Evolutionary conservation across 306 rosid species (phyloP).

Genomic region (Cucurbita pepo): DNA sequence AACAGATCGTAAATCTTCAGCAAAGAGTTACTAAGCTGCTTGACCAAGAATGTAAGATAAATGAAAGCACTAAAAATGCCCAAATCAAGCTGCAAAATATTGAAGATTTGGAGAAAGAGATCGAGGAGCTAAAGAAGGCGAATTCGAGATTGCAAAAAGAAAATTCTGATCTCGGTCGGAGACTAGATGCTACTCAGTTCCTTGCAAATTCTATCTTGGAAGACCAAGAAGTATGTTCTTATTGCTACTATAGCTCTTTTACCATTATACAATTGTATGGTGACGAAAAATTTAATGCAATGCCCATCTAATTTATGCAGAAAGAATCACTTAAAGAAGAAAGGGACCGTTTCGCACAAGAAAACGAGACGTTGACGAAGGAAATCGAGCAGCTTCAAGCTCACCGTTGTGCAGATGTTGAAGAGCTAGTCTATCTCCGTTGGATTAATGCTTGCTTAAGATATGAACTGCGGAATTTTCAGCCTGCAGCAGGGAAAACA

Average conservation of each 20-base stretch:
- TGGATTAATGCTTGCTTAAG: slow-evolving; percentile 94
- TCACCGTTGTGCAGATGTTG: slow-evolving; percentile 52
- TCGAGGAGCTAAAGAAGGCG: slow-evolving; percentile 36
- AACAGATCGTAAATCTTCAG: slow-evolving; percentile 42
- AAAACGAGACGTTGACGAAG: slow-evolving; percentile 30
- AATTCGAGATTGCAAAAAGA: slow-evolving; percentile 42
- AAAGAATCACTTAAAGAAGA: slow-evolving; percentile 34
- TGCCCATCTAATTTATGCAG: slow-evolving; percentile 23
- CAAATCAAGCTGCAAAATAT: slow-evolving; percentile 30
- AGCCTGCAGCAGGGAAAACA: slow-evolving; percentile 51
- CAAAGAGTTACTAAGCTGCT: slow-evolving; percentile 50
- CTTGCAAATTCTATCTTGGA: slow-evolving; percentile 67
- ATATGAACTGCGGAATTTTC: slow-evolving; percentile 56
- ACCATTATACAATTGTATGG: not conserved
- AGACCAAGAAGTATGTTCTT: slow-evolving; percentile 36
- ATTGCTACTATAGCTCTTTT: not conserved
- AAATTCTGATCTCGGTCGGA: slow-evolving; percentile 44
- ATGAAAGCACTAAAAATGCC: slow-evolving; percentile 16
- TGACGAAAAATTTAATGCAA: not conserved
- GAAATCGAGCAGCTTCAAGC: slow-evolving; percentile 48
- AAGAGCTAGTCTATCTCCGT: slow-evolving; percentile 70
- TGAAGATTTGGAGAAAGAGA: slow-evolving; percentile 41
- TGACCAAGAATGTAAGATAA: slow-evolving; percentile 30
- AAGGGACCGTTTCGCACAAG: slow-evolving; percentile 20
- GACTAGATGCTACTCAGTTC: slow-evolving; percentile 65